Evolutionary conservation across 768 basidiomycete genomes (phyloP).

Genomic region (Boletellus ananiceps): DNA sequence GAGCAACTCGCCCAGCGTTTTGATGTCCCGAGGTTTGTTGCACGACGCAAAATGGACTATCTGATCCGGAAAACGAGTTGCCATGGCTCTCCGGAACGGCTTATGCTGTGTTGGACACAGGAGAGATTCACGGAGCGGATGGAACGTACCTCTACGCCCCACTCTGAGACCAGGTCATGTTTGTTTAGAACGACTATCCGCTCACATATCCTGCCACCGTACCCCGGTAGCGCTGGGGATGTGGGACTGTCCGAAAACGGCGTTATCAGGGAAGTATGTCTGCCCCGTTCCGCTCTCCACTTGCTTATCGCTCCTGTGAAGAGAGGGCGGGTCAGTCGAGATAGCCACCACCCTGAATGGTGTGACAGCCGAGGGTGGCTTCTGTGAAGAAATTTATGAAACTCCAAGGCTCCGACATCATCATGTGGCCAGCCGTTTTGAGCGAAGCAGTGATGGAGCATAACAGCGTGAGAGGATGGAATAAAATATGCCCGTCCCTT

Average conservation of each 20-base stretch:
- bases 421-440: constrained; percentile 6
- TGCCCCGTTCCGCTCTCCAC: constrained; percentile 68
- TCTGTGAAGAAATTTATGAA: constrained; percentile 9
- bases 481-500: constrained; percentile 14
- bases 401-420: constrained; percentile 10
- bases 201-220: constrained; percentile 52
- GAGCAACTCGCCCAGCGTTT: constrained; percentile 58
- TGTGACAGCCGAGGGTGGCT: constrained; percentile 4
- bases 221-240: constrained; percentile 11
- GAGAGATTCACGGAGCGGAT: constrained; percentile 4
- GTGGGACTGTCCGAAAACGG: constrained; percentile 30
- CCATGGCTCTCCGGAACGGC: constrained; percentile 76
- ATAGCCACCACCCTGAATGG: constrained; percentile 8
- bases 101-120: constrained; percentile 27
- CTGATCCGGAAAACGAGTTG: constrained; percentile 64
- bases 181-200: constrained; percentile 91
- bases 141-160: constrained; percentile 73
- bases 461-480: constrained; percentile 21
- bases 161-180: constrained; percentile 82
- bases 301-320: constrained; percentile 55
- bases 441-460: constrained; percentile 11
- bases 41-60: constrained; percentile 67
- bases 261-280: constrained; percentile 40
- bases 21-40: constrained; percentile 63
- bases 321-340: constrained; percentile 16